Percentiles rank a stretch among this genome's conserved stretches.
Conservation (phyloP, 441 rosid genomes). For the Erysimum pusillum region DNA sequence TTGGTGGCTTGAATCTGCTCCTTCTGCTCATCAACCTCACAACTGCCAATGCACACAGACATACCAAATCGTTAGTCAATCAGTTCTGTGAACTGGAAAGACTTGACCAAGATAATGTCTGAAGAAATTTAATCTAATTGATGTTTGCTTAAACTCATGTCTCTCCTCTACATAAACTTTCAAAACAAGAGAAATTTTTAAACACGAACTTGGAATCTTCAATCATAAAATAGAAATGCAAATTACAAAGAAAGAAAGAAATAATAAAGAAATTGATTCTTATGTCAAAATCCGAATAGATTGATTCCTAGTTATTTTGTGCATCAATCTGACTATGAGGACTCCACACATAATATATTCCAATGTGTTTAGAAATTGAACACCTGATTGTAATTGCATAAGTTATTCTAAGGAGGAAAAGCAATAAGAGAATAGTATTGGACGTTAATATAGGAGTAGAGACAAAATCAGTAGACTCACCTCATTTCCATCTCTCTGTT, state of each 20-base stretch:
- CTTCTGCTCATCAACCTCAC: constrained; percentile 51
- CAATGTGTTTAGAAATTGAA: constrained; percentile 9
- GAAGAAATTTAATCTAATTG: constrained; percentile 18
- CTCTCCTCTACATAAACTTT: constrained; percentile 25
- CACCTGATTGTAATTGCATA: constrained; percentile 1
- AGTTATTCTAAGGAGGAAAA: constrained; percentile 1
- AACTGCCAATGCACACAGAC: constrained; percentile 39
- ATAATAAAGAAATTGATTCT: neutral
- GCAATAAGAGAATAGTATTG: constrained; percentile 2
- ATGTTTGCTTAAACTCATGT: constrained; percentile 26
- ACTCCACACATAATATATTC: constrained; percentile 16
- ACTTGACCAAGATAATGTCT: neutral
- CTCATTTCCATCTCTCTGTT: constrained; percentile 31
- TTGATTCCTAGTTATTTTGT: constrained; percentile 11
- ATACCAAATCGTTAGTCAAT: constrained; percentile 33
- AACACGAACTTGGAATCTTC: neutral
- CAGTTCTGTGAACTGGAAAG: constrained; percentile 33
- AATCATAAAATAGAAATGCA: neutral
- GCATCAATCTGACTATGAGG: constrained; percentile 8
- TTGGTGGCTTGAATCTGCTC: constrained; percentile 50
- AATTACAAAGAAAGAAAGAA: neutral
- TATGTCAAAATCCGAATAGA: neutral
- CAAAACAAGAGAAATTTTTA: constrained; percentile 5
- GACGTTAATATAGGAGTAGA: constrained; percentile 13
- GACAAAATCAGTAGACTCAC: constrained; percentile 34